Percentiles rank a stretch among this genome's conserved stretches.
Conservation (phyloP, 306 rosid genomes). For the Senna tora region DNA sequence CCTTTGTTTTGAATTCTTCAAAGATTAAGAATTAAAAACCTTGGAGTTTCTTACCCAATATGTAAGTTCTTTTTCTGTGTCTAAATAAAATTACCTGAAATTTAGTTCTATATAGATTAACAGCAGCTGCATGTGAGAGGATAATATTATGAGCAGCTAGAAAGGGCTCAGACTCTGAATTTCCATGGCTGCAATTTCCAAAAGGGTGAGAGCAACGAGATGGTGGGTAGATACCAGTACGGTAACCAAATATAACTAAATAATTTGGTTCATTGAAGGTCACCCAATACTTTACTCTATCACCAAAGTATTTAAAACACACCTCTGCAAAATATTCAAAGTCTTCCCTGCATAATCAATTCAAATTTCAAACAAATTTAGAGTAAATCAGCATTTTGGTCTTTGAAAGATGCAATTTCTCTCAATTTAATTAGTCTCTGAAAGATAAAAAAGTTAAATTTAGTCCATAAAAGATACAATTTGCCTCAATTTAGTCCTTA, state of each 20-base stretch:
- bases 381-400: too few species aligned
- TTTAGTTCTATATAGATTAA: conserved; percentile 56
- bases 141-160: conserved; percentile 69
- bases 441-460: too few species aligned
- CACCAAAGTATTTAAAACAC: conserved; percentile 52
- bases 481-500: too few species aligned
- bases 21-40: too few species aligned
- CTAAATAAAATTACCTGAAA: conserved; percentile 74
- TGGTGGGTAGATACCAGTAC: conserved; percentile 25
- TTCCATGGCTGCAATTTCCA: conserved; percentile 62
- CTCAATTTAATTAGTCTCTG: too few species aligned
- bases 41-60: too few species aligned
- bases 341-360: conserved; percentile 45
- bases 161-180: conserved; percentile 73
- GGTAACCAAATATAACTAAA: conserved; percentile 30
- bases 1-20: too few species aligned
- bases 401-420: too few species aligned
- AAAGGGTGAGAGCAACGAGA: conserved; percentile 49
- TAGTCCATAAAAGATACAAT: too few species aligned
- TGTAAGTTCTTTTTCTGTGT: too few species aligned
- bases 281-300: conserved; percentile 62
- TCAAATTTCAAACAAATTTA: too few species aligned
- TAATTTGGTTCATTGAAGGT: conserved; percentile 63
- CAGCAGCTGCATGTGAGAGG: conserved; percentile 73
- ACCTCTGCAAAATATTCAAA: conserved; percentile 30